phyloP scores from a whole-genome alignment of 345 rosid genomes.

The Gossypium mustelinum region DNA sequence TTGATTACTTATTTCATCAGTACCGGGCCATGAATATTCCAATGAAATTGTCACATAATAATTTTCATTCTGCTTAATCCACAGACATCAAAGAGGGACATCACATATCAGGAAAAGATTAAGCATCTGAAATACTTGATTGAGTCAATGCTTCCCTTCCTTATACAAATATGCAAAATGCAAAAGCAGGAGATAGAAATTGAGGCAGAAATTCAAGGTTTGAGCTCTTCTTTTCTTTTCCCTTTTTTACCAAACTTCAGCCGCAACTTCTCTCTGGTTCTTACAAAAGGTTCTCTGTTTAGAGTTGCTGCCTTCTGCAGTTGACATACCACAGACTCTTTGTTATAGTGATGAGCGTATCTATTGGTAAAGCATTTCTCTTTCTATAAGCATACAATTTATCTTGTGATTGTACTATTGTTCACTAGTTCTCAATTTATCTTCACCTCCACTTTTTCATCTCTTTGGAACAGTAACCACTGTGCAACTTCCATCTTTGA shows the following conservation, averaged over 20 bases:
- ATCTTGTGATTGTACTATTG: slow-evolving; percentile 1
- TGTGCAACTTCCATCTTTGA: slow-evolving; percentile 88
- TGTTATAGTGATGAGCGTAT: slow-evolving; percentile 66
- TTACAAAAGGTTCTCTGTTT: slow-evolving; percentile 22
- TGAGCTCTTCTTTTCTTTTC: not conserved
- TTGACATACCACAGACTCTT: slow-evolving; percentile 34
- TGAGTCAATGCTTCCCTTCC: slow-evolving; percentile 47
- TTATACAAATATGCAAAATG: slow-evolving; percentile 41
- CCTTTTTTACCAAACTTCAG: not conserved
- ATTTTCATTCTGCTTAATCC: slow-evolving; percentile 11
- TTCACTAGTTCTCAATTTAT: slow-evolving; percentile 12
- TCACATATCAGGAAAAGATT: slow-evolving; percentile 39
- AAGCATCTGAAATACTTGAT: slow-evolving; percentile 54
- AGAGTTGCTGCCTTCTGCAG: slow-evolving; percentile 26
- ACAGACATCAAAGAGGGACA: slow-evolving; percentile 55
- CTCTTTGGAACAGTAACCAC: slow-evolving; percentile 52
- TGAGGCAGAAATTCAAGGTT: slow-evolving; percentile 62
- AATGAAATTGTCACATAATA: not conserved
- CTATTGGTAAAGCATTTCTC: slow-evolving; percentile 51
- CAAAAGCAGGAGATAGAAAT: slow-evolving; percentile 50
- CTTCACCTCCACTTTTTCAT: slow-evolving; percentile 6
- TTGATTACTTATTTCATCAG: not conserved
- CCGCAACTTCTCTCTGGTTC: slow-evolving; percentile 2
- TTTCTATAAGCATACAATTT: not conserved
- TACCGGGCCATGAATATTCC: not conserved